These are phyloP conservation scores for Penicillium sp. DNA, from an alignment of 2,329 filamentous ascomycete genomes.

Conservation along the genomic window DNA sequence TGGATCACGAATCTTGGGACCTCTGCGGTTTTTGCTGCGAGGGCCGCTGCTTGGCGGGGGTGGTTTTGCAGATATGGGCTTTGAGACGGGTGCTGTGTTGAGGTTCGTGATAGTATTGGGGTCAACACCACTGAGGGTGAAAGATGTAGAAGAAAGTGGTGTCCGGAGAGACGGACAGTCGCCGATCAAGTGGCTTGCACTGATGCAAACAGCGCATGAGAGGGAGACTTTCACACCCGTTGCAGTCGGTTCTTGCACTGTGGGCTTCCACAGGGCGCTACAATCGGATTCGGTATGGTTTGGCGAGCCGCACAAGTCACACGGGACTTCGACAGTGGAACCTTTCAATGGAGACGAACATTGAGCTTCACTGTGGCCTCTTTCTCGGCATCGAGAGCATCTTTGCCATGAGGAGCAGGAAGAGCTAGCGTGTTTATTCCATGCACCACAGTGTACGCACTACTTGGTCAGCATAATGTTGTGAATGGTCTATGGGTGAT, in stretches of 20 bases:
- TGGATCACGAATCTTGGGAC: slow-evolving; percentile 17
- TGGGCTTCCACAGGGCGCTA: slow-evolving; percentile 54
- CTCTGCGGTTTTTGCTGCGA: slow-evolving; percentile 32
- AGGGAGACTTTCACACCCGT: slow-evolving; percentile 40
- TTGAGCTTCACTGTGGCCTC: slow-evolving; percentile 52
- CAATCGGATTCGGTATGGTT: slow-evolving; percentile 60
- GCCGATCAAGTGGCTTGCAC: slow-evolving; percentile 42
- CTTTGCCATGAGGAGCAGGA: slow-evolving; percentile 41
- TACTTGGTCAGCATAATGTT: slow-evolving; percentile 6
- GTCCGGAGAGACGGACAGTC: slow-evolving; percentile 39
- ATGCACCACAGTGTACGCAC: slow-evolving; percentile 43
- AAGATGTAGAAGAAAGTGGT: slow-evolving; percentile 32
- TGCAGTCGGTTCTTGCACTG: slow-evolving; percentile 21
- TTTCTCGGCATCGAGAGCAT: slow-evolving; percentile 56
- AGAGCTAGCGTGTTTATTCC: slow-evolving; percentile 38
- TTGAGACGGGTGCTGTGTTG: slow-evolving; percentile 24
- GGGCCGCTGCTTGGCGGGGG: slow-evolving; percentile 3
- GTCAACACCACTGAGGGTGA: slow-evolving; percentile 38
- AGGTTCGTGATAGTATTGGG: slow-evolving; percentile 39
- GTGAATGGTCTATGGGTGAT: neutral
- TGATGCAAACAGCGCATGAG: slow-evolving; percentile 44
- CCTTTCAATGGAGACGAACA: slow-evolving; percentile 58
- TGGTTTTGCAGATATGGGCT: neutral
- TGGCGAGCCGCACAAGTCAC: slow-evolving; percentile 55
- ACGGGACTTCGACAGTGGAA: slow-evolving; percentile 52